Base-by-base conservation (phyloP, 805 yeast species). In the Myxozyma neotropica region DNA sequence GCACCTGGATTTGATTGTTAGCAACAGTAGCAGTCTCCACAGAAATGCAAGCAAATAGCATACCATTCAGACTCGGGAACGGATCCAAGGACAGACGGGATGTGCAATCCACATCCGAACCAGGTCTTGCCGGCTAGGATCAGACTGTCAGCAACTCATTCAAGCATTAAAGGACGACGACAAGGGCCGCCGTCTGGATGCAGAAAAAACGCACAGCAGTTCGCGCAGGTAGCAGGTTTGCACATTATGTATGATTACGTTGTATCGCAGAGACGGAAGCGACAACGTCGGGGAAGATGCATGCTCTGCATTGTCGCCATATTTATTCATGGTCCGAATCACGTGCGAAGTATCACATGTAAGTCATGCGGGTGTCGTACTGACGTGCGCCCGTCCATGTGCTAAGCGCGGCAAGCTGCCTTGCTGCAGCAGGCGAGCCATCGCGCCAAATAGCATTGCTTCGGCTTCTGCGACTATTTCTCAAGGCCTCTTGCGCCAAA, bases 101-200 rank as follows among this genome's bases (percentile, higher is more conserved):
- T 64, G 46, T 70, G 72, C 40, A 44, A 44, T 19, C 72, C 72
- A 38, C 72, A 70, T 23, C 72, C 72, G 19, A 27, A 66, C 72
- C 72, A 70, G 29, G 72, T 61, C 53, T 65, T 67, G 29, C 64
- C 68, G 40, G 55, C 68, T 68, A 46, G 3, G 39, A n/a, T n/a
- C n/a, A n/a, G n/a, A n/a, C n/a, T n/a, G n/a, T n/a, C n/a, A n/a
- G n/a, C n/a, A n/a, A n/a, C n/a, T n/a, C n/a, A n/a, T n/a, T n/a
- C n/a, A n/a, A 31, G 7, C 15, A 8, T n/a, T 21, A 47, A 29
- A n/a, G 15, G 15, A 24, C 17, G 23, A 10, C 48, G 13, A 23
- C 8, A 4, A 21, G 13, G n/a, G 17, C 15, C 8, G 12, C 17
- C 5, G 23, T 3, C 26, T 3, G 15, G 3, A 21, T n/a, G 27